Conservation (phyloP, 352 stramenopile species). For the Phytophthora constricta region DNA sequence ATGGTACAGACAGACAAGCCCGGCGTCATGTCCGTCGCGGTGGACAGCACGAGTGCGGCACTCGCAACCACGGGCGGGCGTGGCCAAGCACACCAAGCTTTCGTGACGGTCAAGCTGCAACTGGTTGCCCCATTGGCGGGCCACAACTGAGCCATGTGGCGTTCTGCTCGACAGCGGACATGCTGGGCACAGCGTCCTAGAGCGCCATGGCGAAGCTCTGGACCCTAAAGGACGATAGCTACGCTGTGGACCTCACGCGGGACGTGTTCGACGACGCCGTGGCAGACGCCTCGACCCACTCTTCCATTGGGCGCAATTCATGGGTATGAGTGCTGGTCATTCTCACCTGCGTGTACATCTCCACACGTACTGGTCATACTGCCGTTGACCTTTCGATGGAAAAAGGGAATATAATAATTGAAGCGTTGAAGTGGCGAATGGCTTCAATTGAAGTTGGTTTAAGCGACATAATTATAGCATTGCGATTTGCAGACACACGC, state of each 20-base stretch:
- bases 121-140: slow-evolving; percentile 77
- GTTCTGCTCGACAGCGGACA: slow-evolving; percentile 75
- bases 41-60: slow-evolving; percentile 56
- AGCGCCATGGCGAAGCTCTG: slow-evolving; percentile 89
- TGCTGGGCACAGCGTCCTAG: slow-evolving; percentile 72
- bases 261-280: slow-evolving; percentile 66
- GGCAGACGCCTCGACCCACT: slow-evolving; percentile 76
- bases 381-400: no score
- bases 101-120: slow-evolving; percentile 75
- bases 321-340: no score
- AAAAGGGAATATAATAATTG: no score
- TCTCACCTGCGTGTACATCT: no score
- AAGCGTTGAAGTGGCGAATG: no score
- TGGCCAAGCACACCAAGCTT: slow-evolving; percentile 89
- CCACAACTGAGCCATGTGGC: slow-evolving; percentile 81
- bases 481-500: no score
- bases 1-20: slow-evolving; percentile 81
- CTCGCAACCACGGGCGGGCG: slow-evolving; percentile 73
- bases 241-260: slow-evolving; percentile 67
- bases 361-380: no score
- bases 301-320: no score
- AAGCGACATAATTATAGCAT: no score
- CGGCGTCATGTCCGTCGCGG: slow-evolving; percentile 62
- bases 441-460: no score
- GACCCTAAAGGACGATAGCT: slow-evolving; percentile 49